Evolutionary conservation across 129 eudicot species (phyloP), one percentile per base, ranked within the genome.

Genomic region (Solidago caesia): DNA sequence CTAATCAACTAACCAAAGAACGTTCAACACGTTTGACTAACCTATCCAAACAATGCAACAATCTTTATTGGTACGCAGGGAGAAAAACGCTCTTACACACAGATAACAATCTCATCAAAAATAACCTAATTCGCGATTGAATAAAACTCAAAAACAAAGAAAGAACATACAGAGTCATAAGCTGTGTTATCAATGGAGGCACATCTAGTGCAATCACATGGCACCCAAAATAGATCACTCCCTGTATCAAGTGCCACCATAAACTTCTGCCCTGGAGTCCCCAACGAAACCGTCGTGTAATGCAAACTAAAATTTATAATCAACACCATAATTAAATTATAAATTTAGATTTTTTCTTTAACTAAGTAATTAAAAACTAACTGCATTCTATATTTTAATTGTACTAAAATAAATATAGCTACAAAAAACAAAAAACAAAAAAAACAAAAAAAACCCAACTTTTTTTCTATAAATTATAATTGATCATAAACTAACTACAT

Each of bases 181-280:
- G 86, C 84, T 2, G 89, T 65, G 70, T 78, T 82, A 73, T 82
- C 90, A 58, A 73, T 64, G 47, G 90, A 80, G 29, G 95, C 98
- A 74, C 96, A 92, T 77, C 81, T 75, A 26, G 47, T 74, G 79
- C 98, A 92, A 44, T 82, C 92, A 26, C 98, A 92, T 15, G 98
- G 98, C 80, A 92, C 95, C 98, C 98, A 92, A 63, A 92, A 92
- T 57, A 92, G 77, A 81, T 92, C 97, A 79, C 97, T 92, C 75
- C 97, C 97, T 0, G 96, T 87, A 81, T 92, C 97, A 75, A 92
- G 92, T 13, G 98, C 98, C 92, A 87, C 98, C 91, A 89, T 78
- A 80, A 92, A 89, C 91, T 87, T 89, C 86, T 66, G 70, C 53
- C 87, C 96, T 45, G 98, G 98, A 33, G 95, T 87, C 49, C 98